Conservation (phyloP, 2,329 filamentous ascomycete genomes). For the Ophiostoma tasmaniense region DNA sequence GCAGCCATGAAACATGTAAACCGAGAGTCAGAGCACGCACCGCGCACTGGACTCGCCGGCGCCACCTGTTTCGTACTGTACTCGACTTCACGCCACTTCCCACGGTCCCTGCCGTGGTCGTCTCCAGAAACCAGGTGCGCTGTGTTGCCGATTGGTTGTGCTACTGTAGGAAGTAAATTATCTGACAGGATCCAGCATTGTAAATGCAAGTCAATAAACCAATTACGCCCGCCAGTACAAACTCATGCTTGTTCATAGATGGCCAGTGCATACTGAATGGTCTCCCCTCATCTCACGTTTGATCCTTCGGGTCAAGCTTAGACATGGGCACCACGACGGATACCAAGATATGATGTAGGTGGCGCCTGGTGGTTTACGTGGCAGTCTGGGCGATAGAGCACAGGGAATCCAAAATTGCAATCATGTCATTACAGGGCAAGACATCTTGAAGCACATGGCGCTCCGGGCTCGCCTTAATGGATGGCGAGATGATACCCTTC, state of each 20-base stretch:
- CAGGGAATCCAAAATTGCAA: neutral
- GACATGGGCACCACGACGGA: neutral
- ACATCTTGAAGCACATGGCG: neutral
- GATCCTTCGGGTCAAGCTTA: neutral
- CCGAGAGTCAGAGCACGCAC: neutral
- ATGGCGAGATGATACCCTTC: neutral
- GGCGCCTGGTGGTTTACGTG: neutral
- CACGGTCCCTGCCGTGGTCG: conserved; percentile 11
- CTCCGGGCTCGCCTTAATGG: neutral
- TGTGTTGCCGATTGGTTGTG: conserved; percentile 11
- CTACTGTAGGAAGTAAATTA: conserved; percentile 13
- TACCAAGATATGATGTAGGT: neutral
- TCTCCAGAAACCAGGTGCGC: conserved; percentile 10
- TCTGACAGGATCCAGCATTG: neutral
- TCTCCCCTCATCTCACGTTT: neutral
- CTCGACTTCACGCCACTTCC: neutral
- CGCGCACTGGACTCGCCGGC: neutral
- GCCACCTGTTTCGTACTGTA: neutral
- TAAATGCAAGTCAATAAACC: neutral
- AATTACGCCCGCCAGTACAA: too few relatives aligned
- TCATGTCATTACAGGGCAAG: neutral
- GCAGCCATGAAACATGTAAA: too few relatives aligned
- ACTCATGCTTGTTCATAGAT: too few relatives aligned
- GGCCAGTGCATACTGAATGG: neutral
- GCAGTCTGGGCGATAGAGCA: neutral